Evolutionary conservation across 2,329 filamentous ascomycete species (phyloP).

Genomic region (Aureobasidium sp.): DNA sequence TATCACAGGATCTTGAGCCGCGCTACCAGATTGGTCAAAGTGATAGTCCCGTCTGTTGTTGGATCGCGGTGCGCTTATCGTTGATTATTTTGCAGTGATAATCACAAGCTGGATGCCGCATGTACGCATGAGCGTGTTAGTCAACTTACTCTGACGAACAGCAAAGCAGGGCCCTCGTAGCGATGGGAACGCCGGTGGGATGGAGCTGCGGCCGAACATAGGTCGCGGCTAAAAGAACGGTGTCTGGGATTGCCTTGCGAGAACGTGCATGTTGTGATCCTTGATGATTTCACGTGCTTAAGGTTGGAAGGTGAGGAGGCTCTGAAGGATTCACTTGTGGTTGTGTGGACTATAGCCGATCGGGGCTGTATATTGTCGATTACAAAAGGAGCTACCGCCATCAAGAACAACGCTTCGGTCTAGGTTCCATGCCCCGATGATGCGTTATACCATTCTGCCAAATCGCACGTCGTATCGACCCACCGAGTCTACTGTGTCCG

Average conservation of each 20-base stretch:
- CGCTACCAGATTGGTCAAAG: neutral
- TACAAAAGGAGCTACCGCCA: neutral
- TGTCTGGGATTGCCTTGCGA: neutral
- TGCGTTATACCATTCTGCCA: neutral
- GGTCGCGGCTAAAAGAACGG: neutral
- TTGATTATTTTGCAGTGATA: neutral
- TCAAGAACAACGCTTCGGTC: neutral
- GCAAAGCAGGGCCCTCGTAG: neutral
- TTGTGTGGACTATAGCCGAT: neutral
- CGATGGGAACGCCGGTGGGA: neutral
- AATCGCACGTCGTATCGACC: neutral
- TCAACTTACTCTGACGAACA: neutral
- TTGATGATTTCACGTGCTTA: neutral
- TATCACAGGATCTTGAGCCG: neutral
- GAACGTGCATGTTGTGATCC: neutral
- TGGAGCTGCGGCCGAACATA: neutral
- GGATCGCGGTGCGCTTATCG: neutral
- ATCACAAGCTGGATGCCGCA: neutral
- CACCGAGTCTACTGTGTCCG: too few species aligned
- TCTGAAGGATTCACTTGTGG: neutral
- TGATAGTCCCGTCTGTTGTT: neutral
- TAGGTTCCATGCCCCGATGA: neutral
- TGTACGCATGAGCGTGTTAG: neutral
- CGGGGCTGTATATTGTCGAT: too few species aligned
- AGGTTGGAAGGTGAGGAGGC: neutral